phyloP scores from a whole-genome alignment of 306 rosid genomes.

The Rosa persica region DNA sequence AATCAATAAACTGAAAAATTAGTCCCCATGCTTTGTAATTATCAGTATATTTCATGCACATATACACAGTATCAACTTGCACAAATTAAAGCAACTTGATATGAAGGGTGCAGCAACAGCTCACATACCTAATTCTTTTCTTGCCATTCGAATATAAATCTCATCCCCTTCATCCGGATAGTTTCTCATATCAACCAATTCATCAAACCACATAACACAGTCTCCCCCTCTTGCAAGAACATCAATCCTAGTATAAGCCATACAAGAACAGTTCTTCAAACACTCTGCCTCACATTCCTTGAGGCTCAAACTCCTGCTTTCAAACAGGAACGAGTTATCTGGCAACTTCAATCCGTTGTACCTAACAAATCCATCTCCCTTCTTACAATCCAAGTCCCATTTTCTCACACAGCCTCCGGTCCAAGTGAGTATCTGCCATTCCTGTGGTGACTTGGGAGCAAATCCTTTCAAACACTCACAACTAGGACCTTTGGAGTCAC shows the following conservation, averaged over 20 bases:
- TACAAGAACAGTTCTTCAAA: conserved; percentile 29
- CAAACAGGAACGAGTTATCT: conserved; percentile 14
- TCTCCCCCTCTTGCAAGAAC: conserved; percentile 27
- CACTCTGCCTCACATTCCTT: conserved; percentile 24
- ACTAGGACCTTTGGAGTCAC: not conserved
- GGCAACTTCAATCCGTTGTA: conserved; percentile 24
- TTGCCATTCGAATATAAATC: conserved; percentile 25
- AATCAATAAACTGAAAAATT: not conserved
- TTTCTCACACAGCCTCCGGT: conserved; percentile 25
- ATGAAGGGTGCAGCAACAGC: not conserved
- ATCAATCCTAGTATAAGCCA: conserved; percentile 13
- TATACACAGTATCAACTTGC: not conserved
- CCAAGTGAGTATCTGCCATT: conserved; percentile 22
- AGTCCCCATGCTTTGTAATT: not conserved
- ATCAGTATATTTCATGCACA: not conserved
- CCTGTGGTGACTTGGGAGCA: conserved; percentile 27
- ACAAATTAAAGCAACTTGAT: not conserved
- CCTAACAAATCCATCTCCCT: conserved; percentile 29
- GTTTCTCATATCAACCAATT: conserved; percentile 27
- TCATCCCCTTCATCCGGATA: conserved; percentile 9
- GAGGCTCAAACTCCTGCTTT: conserved; percentile 1
- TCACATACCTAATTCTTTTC: conserved; percentile 19
- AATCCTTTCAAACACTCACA: conserved; percentile 30
- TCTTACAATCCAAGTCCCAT: conserved; percentile 20
- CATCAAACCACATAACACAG: conserved; percentile 33